These are phyloP conservation scores for Phytophthora aleatoria DNA, from an alignment of 352 stramenopile genomes.

Conservation along the genomic window DNA sequence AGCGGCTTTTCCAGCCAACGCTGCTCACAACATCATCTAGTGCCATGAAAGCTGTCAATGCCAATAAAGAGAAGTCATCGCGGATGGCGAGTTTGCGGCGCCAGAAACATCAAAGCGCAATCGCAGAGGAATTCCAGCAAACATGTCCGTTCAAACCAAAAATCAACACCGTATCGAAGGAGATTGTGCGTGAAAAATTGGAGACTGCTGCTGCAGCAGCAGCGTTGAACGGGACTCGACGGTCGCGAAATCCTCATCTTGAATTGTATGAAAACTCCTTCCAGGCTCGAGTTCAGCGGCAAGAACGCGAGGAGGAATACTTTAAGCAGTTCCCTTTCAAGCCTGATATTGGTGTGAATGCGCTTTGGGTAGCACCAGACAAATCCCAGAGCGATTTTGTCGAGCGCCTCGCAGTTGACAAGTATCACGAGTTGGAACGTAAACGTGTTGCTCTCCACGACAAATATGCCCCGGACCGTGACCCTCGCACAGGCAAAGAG, in stretches of 20 bases:
- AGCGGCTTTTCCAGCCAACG: slow-evolving; percentile 73
- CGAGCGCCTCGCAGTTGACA: slow-evolving; percentile 68
- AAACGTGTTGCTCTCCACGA: slow-evolving; percentile 59
- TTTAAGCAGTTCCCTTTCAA: slow-evolving; percentile 77
- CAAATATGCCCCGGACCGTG: slow-evolving; percentile 69
- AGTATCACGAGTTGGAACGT: slow-evolving; percentile 66
- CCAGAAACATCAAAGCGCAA: slow-evolving; percentile 55
- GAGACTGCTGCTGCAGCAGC: slow-evolving; percentile 43
- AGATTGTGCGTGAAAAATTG: slow-evolving; percentile 76
- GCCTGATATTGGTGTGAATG: slow-evolving; percentile 78
- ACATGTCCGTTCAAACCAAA: slow-evolving; percentile 73
- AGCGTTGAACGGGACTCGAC: slow-evolving; percentile 21
- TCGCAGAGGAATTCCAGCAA: slow-evolving; percentile 70
- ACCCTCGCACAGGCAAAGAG: slow-evolving; percentile 62
- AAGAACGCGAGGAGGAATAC: slow-evolving; percentile 61
- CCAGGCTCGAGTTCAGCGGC: slow-evolving; percentile 40
- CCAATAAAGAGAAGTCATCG: slow-evolving; percentile 49
- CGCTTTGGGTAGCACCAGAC: slow-evolving; percentile 52
- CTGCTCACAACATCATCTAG: slow-evolving; percentile 42
- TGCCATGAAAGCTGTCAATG: slow-evolving; percentile 34
- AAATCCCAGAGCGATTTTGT: slow-evolving; percentile 59
- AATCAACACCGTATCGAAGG: slow-evolving; percentile 73
- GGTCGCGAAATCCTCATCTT: slow-evolving; percentile 53
- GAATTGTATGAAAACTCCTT: slow-evolving; percentile 81
- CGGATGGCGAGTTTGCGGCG: slow-evolving; percentile 44